Base-by-base conservation (phyloP, 176 grass and related monocot genomes). In the Phoenix roebelenii region DNA sequence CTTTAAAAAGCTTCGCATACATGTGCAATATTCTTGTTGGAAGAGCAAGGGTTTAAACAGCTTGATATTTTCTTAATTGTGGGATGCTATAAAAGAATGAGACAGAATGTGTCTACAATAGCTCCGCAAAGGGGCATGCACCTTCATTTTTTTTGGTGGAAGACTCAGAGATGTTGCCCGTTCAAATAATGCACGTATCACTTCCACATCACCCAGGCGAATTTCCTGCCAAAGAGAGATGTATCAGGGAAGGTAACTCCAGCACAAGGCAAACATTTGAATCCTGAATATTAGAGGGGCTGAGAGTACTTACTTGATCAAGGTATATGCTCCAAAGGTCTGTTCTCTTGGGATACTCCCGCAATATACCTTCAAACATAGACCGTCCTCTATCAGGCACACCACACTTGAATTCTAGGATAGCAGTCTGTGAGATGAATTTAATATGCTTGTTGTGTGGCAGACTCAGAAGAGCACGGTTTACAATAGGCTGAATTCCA, bases 131-230 rank as follows among this genome's bases (percentile, higher is more conserved):
- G 66, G 49, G 3, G n/a, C 14, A 23, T 51, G 62, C 69, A 97
- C 92, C 87, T 85, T 87, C 84, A 97, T 91, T 73, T 91, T 97
- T 82, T 91, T 97, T 23, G 84, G 83, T 71, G 92, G 92, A 58
- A 97, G 81, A 78, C 78, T 88, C 58, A 97, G 74, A 76, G 72
- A 88, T 61, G 73, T 91, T 55, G 76, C 87, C 56, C 84, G 66
- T 54, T 91, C 84, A 97, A 97, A 91, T 32, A 97, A 78, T 51
- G 73, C 66, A 7, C 76, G 73, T 78, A 91, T 73, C 44, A 85
- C 70, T 68, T 91, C 87, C n/a, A 4, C 50, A 59, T 97, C 87
- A 80, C 81, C 87, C 71, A 91, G 66, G 54, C 62, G 71, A 53
- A 88, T 91, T 73, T 91, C 87, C 87, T 97, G 67, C 20, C 76